Evolutionary conservation across 2,329 filamentous ascomycete genomes (phyloP).

Genomic region (Cordyceps fumosorosea): DNA sequence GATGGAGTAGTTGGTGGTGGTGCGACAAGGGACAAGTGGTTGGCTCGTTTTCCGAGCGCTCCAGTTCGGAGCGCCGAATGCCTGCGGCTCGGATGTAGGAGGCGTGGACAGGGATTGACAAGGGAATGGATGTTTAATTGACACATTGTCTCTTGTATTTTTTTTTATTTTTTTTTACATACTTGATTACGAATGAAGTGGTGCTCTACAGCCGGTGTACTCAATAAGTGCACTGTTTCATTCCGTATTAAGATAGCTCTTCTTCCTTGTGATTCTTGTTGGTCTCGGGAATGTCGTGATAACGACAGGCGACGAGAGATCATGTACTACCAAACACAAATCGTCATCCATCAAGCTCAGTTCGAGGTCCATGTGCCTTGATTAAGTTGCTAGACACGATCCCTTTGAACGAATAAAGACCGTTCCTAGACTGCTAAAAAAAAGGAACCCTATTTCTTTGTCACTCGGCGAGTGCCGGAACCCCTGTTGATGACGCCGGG

Average conservation of each 20-base stretch:
- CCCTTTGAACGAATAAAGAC: background rate
- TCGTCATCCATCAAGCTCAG: background rate
- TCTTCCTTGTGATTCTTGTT: background rate
- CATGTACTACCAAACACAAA: background rate
- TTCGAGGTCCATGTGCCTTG: background rate
- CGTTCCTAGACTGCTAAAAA: too few relatives aligned
- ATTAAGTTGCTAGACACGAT: background rate
- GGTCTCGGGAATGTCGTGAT: background rate
- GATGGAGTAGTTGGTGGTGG: background rate
- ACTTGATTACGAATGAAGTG: background rate
- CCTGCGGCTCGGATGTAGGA: background rate
- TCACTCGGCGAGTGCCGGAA: background rate
- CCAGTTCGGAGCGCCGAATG: background rate
- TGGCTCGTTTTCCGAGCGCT: constrained; percentile 2
- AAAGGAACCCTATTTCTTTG: background rate
- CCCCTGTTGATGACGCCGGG: background rate
- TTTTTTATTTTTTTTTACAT: background rate
- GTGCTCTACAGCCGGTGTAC: background rate
- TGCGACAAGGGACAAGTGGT: background rate
- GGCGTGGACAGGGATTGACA: background rate
- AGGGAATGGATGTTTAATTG: background rate
- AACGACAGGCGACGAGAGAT: background rate
- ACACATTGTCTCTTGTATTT: background rate
- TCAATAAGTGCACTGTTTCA: background rate
- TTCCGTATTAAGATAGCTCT: too few relatives aligned